Percentiles rank a stretch among this genome's conserved stretches.
These are phyloP conservation scores for Aspergillus egyptiacus DNA, from an alignment of 495 filamentous ascomycete species.

Conservation along the genomic window DNA sequence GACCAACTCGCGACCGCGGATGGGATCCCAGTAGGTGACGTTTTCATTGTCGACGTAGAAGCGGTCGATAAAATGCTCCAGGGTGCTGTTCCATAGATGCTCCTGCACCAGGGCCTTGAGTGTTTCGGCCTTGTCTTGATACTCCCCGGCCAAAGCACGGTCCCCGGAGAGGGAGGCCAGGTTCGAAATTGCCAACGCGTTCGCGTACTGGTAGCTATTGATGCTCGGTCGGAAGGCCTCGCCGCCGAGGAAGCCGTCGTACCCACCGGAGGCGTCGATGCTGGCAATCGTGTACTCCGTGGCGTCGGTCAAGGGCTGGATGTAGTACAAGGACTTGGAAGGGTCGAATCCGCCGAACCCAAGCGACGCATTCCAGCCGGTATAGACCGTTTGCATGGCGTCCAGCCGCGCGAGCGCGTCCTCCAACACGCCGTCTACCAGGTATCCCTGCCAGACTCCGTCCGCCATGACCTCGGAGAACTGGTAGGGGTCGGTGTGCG, in stretches of 20 bases:
- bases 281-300: constrained; percentile 31
- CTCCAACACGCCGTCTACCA: constrained; percentile 23
- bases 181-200: constrained; percentile 25
- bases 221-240: constrained; percentile 27
- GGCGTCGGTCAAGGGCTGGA: constrained; percentile 25
- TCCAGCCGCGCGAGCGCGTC: constrained; percentile 16
- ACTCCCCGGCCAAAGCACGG: constrained; percentile 14
- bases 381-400: constrained; percentile 20
- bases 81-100: constrained; percentile 26
- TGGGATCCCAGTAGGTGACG: constrained; percentile 28
- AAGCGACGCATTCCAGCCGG: constrained; percentile 19
- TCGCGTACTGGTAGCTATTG: constrained; percentile 30
- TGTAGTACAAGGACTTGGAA: constrained; percentile 22
- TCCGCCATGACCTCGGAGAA: constrained; percentile 25
- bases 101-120: constrained; percentile 20
- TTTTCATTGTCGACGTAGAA: constrained; percentile 24
- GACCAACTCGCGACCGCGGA: constrained; percentile 27
- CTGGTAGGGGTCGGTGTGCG: constrained; percentile 17
- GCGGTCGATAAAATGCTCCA: constrained; percentile 30
- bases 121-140: constrained; percentile 14
- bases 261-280: constrained; percentile 23
- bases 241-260: constrained; percentile 25
- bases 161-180: constrained; percentile 22
- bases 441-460: constrained; percentile 26
- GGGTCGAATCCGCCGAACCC: constrained; percentile 19